Percentiles rank a stretch among this genome's conserved stretches.
phyloP scores from a whole-genome alignment of 352 stramenopile species.

The Stramenopiles sp. region DNA sequence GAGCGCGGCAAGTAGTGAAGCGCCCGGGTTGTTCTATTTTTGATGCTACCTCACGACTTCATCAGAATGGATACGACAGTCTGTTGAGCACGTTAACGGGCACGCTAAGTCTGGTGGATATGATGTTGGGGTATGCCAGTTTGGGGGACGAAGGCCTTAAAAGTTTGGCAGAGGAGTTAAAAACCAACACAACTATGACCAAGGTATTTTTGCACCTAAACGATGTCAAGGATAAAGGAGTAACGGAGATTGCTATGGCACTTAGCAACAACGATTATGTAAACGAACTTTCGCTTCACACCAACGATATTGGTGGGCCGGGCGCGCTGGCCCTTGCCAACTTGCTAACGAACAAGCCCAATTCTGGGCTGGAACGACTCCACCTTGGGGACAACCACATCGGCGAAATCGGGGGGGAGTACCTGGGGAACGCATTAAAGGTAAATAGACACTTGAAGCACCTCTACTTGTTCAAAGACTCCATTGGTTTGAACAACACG shows the following conservation, averaged over 20 bases:
- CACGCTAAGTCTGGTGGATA: background rate
- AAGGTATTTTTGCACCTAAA: background rate
- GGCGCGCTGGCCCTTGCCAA: background rate
- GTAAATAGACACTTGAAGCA: background rate
- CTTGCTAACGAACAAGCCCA: background rate
- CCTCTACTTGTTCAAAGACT: background rate
- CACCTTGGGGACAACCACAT: background rate
- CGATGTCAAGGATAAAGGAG: background rate
- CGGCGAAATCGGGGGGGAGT: background rate
- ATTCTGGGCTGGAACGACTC: background rate
- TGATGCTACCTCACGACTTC: too few relatives aligned
- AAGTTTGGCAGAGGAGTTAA: background rate
- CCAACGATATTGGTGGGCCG: background rate
- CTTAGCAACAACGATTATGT: background rate
- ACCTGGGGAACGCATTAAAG: background rate
- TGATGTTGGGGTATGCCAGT: background rate
- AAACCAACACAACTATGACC: background rate
- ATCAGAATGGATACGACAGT: slow-evolving; percentile 1
- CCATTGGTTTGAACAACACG: background rate
- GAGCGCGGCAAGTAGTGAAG: too few relatives aligned
- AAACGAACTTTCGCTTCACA: background rate
- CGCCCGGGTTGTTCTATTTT: too few relatives aligned
- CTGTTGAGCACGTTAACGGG: background rate
- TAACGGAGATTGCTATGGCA: background rate
- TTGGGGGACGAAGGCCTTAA: background rate